phyloP scores from a whole-genome alignment of 257 asterid species.

The Oldenlandia corymbosa region DNA sequence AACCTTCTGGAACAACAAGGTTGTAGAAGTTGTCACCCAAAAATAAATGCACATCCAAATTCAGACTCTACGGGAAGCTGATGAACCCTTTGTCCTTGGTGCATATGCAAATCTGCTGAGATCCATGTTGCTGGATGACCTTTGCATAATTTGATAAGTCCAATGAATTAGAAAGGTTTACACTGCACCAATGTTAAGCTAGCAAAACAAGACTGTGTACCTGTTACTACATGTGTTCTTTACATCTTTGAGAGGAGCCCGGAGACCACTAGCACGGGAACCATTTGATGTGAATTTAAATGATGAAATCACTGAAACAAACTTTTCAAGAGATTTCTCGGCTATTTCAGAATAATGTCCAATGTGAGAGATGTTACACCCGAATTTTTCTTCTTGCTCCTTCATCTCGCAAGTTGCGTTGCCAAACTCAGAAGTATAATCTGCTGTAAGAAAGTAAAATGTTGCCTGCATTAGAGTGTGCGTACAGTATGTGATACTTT shows the following conservation, averaged over 20 bases:
- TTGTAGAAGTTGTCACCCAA: not conserved
- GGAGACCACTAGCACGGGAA: constrained; percentile 92
- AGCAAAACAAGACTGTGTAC: constrained; percentile 26
- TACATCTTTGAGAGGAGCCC: constrained; percentile 84
- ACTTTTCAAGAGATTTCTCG: constrained; percentile 74
- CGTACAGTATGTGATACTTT: not conserved
- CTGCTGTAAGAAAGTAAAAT: constrained; percentile 35
- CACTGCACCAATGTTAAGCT: not conserved
- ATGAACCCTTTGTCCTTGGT: constrained; percentile 32
- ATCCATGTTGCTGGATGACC: constrained; percentile 33
- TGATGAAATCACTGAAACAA: constrained; percentile 73
- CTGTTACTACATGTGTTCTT: constrained; percentile 49
- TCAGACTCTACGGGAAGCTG: constrained; percentile 30
- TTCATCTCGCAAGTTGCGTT: constrained; percentile 24
- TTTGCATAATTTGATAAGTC: constrained; percentile 16
- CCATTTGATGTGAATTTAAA: constrained; percentile 67
- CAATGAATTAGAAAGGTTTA: not conserved
- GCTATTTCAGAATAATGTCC: constrained; percentile 68
- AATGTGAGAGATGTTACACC: constrained; percentile 72
- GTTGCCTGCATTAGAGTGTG: not conserved
- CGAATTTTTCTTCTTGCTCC: constrained; percentile 42
- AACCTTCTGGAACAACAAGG: not conserved
- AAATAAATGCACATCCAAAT: not conserved
- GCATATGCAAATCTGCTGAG: constrained; percentile 38
- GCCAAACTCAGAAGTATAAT: constrained; percentile 23